These are phyloP conservation scores for Pulicaria dysenterica DNA, from an alignment of 129 eudicot genomes.

Conservation along the genomic window DNA sequence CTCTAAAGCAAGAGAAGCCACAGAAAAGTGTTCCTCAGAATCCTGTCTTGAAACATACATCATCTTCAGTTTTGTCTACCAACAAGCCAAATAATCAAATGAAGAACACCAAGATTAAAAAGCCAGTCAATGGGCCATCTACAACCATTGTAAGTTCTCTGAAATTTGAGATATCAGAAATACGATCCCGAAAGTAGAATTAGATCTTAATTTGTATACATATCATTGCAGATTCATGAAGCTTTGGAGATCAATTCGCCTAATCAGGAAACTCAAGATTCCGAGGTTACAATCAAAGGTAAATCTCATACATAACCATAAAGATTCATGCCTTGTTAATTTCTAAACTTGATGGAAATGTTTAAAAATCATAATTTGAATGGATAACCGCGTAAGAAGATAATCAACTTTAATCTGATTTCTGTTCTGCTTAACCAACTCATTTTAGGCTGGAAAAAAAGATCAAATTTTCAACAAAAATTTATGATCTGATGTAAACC, in stretches of 20 bases:
- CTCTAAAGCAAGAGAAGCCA: constrained; percentile 35
- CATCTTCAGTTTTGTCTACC: constrained; percentile 25
- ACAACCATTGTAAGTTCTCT: constrained; percentile 36
- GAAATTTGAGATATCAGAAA: background rate
- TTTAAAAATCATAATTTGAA: background rate
- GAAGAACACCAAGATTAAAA: constrained; percentile 41
- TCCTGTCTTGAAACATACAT: constrained; percentile 29
- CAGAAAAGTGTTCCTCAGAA: constrained; percentile 30
- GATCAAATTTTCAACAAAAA: background rate
- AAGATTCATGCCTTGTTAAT: background rate
- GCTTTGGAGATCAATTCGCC: constrained; percentile 22
- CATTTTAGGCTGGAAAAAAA: background rate
- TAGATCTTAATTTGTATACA: constrained; percentile 14
- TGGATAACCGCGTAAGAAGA: background rate
- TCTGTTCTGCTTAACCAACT: background rate
- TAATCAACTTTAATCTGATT: background rate
- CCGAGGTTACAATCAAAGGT: constrained; percentile 38
- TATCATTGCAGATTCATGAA: constrained; percentile 50
- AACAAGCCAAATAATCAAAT: constrained; percentile 34
- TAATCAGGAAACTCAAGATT: constrained; percentile 33
- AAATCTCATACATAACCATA: constrained; percentile 17
- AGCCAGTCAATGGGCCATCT: constrained; percentile 31
- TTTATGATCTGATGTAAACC: no score
- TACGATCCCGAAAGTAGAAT: background rate
- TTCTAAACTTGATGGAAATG: background rate